Evolutionary conservation across 2,329 filamentous ascomycete species (phyloP).

Genomic region (Penicillium psychrosexuale): DNA sequence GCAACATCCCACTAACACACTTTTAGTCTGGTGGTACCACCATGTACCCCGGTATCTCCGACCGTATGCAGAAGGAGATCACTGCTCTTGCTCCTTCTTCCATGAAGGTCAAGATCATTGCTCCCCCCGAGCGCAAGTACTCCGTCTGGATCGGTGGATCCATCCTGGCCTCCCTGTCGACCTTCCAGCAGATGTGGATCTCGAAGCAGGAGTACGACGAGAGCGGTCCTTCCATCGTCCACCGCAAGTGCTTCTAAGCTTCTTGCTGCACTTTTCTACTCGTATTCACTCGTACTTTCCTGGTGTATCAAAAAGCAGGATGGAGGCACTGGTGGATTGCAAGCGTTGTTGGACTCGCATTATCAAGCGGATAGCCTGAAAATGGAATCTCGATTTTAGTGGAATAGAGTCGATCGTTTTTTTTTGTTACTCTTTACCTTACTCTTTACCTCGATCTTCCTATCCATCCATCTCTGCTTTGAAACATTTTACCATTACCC

Average conservation of each 20-base stretch:
- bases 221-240: slow-evolving; percentile 97
- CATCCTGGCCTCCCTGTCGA: slow-evolving; percentile 97
- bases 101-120: slow-evolving; percentile 99
- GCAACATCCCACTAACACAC: not conserved
- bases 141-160: slow-evolving; percentile 99
- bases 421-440: slow-evolving; percentile 18
- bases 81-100: slow-evolving; percentile 97
- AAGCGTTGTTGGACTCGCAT: slow-evolving; percentile 40
- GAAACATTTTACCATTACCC: slow-evolving; percentile 8
- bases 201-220: slow-evolving; percentile 99
- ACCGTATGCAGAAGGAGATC: slow-evolving; percentile 99
- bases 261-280: slow-evolving; percentile 28
- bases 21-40: slow-evolving; percentile 96
- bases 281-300: slow-evolving; percentile 40
- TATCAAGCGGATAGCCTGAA: slow-evolving; percentile 41
- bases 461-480: slow-evolving; percentile 14
- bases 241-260: slow-evolving; percentile 99
- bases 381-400: slow-evolving; percentile 41
- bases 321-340: slow-evolving; percentile 37
- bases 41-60: slow-evolving; percentile 99
- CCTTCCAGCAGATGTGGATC: slow-evolving; percentile 99
- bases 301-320: slow-evolving; percentile 44
- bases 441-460: slow-evolving; percentile 15
- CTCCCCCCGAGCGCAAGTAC: slow-evolving; percentile 99
- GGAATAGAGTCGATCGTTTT: slow-evolving; percentile 40